Evolutionary conservation across 768 basidiomycete genomes (phyloP), one percentile per base, ranked within the genome.

Genomic region (Tylopilus balloui): DNA sequence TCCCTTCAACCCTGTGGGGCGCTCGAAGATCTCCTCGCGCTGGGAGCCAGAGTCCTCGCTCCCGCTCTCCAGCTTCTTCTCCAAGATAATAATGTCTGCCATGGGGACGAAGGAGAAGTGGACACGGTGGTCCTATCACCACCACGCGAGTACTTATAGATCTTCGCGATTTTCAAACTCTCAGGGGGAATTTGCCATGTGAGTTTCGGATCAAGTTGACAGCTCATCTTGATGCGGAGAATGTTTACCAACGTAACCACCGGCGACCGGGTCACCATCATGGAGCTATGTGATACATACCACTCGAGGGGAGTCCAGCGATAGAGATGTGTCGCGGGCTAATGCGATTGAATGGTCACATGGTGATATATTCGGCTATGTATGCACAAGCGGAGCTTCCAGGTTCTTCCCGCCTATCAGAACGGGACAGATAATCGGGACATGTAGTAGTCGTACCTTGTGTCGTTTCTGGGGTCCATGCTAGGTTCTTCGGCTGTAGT

Each of bases 1-100:
- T 12, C 79, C 80, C 57, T 67, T 77, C 45, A 78, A 45, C 13
- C 82, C 81, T 8, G 62, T 72, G 1, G 76, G 80, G 39, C 76
- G 75, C 52, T 75, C 69, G 60, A 70, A 73, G 47, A 73, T 57
- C 61, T 66, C 56, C 53, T 59, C 37, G 38, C 45, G 54, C 38
- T 57, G 57, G 51, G 58, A 57, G 55, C 57, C 56, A 41, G 57
- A 67, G 40, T 66, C 65, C 13, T 65, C 60, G 62, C 62, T 67
- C 37, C 55, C 55, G 34, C 48, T 58, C 41, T 60, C 65, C 32
- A 56, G 48, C 44, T 50, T 39, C 31, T 69, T 61, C 39, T 60
- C 61, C 25, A 42, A 4, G 37, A 20, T 14, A 34, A 47, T 13
- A 34, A 47, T 13, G 47, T 63, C 51, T 34, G 61, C 52, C 54